Conservation (phyloP, 2,329 filamentous ascomycete genomes). For the Plenodomus biglobosus region DNA sequence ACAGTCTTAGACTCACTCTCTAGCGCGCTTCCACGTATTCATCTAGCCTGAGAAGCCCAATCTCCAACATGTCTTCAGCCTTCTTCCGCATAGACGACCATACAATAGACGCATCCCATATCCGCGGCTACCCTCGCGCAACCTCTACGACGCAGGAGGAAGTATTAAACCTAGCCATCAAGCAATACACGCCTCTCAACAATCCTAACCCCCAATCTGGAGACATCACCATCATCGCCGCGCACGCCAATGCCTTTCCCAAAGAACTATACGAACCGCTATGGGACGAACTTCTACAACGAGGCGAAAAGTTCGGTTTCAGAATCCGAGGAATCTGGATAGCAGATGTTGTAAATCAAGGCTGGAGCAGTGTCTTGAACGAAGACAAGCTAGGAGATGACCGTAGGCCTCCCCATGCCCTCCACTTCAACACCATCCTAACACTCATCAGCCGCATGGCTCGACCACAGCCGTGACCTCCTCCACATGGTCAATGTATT, state of each 20-base stretch:
- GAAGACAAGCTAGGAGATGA: conserved; percentile 78
- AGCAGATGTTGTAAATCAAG: conserved; percentile 84
- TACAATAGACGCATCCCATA: conserved; percentile 65
- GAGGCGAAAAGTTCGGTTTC: conserved; percentile 61
- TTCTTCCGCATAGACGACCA: conserved; percentile 72
- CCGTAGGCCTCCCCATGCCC: conserved; percentile 57
- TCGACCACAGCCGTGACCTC: conserved; percentile 81
- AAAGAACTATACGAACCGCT: conserved; percentile 95
- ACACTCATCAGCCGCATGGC: conserved; percentile 68
- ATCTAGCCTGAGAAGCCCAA: neutral
- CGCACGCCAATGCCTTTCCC: conserved; percentile 89
- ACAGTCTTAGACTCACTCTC: neutral
- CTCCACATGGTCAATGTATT: conserved; percentile 84
- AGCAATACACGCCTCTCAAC: conserved; percentile 81
- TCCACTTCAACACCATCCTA: neutral
- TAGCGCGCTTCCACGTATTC: neutral
- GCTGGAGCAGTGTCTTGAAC: conserved; percentile 76
- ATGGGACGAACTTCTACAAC: conserved; percentile 76
- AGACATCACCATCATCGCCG: conserved; percentile 81
- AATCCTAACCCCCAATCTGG: conserved; percentile 69
- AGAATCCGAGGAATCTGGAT: conserved; percentile 85
- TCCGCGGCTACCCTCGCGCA: conserved; percentile 77
- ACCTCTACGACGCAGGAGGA: conserved; percentile 75
- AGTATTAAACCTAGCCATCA: conserved; percentile 71
- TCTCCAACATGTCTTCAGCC: conserved; percentile 40